Conservation (phyloP, 2,329 filamentous ascomycete genomes). For the Gyromitra esculenta region DNA sequence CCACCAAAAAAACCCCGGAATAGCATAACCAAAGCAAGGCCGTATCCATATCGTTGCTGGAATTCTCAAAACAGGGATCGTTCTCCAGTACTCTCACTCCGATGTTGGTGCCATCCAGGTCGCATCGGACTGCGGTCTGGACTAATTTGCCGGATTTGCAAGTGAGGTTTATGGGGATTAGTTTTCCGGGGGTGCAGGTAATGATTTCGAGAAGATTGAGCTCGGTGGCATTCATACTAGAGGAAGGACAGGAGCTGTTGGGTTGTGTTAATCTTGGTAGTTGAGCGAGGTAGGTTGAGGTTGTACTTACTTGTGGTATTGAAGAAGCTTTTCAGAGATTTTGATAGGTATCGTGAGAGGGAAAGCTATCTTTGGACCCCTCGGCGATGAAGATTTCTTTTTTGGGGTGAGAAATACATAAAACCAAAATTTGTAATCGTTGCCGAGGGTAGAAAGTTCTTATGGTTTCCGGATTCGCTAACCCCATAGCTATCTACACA, state of each 20-base stretch:
- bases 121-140: constrained; percentile 7
- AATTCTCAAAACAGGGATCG: not conserved
- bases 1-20: not conserved
- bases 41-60: not conserved
- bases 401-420: not conserved
- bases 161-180: not conserved
- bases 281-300: not conserved
- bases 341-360: not conserved
- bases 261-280: not conserved
- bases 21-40: not conserved
- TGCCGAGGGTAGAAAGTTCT: not conserved
- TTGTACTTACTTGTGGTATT: not conserved
- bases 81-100: not conserved
- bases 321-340: not conserved
- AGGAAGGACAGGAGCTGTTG: not conserved
- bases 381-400: not conserved
- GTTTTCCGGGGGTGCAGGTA: not conserved
- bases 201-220: not conserved
- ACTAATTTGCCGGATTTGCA: not conserved
- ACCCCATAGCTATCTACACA: not conserved
- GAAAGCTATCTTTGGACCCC: not conserved
- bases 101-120: not conserved
- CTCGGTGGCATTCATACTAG: not conserved
- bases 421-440: not conserved
- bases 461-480: not conserved